Conservation (phyloP, 306 rosid genomes). For the Styphnolobium japonicum region DNA sequence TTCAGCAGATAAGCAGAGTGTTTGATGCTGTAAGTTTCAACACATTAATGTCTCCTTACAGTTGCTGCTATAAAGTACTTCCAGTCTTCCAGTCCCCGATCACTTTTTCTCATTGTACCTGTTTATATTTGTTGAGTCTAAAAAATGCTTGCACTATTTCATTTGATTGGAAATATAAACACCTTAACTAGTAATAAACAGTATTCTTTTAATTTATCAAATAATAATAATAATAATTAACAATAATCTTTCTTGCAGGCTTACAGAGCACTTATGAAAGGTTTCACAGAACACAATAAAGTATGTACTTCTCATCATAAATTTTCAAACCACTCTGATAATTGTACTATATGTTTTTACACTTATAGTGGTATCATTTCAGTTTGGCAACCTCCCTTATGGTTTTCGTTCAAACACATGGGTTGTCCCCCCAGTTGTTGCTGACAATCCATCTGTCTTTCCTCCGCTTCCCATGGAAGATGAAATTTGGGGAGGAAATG, state of each 20-base stretch:
- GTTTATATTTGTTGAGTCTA: background rate
- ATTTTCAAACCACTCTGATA: background rate
- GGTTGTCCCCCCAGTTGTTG: constrained; percentile 94
- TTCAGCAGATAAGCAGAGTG: constrained; percentile 90
- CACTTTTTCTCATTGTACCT: background rate
- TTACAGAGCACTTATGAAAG: constrained; percentile 80
- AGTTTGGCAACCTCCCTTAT: constrained; percentile 98
- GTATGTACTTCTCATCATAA: constrained; percentile 41
- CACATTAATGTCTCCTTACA: background rate
- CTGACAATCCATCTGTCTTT: constrained; percentile 67
- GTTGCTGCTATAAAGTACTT: background rate
- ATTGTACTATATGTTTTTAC: constrained; percentile 13
- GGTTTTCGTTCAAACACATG: constrained; percentile 97
- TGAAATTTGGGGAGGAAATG: constrained; percentile 91
- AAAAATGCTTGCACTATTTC: background rate
- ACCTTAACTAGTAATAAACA: background rate
- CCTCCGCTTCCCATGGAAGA: constrained; percentile 84
- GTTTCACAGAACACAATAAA: constrained; percentile 86
- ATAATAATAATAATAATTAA: background rate
- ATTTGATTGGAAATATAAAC: background rate
- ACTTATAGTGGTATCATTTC: constrained; percentile 37
- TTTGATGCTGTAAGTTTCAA: constrained; percentile 73
- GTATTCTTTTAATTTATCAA: background rate
- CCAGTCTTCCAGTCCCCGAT: background rate
- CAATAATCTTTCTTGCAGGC: constrained; percentile 59